These are phyloP conservation scores for Rehmannia glutinosa DNA, from an alignment of 257 asterid species.

Conservation along the genomic window DNA sequence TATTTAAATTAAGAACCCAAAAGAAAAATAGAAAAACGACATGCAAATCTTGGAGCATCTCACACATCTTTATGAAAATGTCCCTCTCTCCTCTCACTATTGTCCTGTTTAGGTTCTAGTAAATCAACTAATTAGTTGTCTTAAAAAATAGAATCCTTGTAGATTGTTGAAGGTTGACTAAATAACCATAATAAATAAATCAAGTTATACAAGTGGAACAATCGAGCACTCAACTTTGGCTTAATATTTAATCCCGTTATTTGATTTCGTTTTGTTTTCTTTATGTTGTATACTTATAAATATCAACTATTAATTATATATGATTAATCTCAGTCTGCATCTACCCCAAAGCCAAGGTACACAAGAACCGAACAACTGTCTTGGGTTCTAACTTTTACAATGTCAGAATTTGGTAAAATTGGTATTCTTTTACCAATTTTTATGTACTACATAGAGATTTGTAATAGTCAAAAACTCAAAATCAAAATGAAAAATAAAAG, in stretches of 20 bases:
- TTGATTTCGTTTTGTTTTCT: conserved; percentile 12
- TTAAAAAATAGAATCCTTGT: conserved; percentile 2
- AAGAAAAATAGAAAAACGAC: too few species aligned
- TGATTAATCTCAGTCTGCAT: conserved; percentile 20
- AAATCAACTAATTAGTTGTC: too few species aligned
- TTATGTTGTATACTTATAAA: not conserved
- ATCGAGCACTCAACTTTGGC: conserved; percentile 24
- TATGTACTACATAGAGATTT: not conserved
- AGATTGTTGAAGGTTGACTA: conserved; percentile 44
- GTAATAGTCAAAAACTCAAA: not conserved
- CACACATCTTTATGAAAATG: too few species aligned
- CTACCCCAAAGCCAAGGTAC: conserved; percentile 26
- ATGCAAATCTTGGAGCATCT: too few species aligned
- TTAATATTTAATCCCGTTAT: conserved; percentile 6
- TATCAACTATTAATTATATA: not conserved
- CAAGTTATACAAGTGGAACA: conserved; percentile 18
- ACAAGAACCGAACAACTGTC: conserved; percentile 19
- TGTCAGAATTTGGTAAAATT: conserved; percentile 3
- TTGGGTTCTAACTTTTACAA: not conserved
- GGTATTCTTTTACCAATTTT: not conserved
- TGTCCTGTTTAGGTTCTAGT: too few species aligned
- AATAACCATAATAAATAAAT: conserved; percentile 4
- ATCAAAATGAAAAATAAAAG: not conserved
- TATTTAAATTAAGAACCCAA: too few species aligned
- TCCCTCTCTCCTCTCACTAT: too few species aligned